Base-by-base conservation (phyloP, 495 filamentous ascomycete species). In the Penicillium egyptiacum region DNA sequence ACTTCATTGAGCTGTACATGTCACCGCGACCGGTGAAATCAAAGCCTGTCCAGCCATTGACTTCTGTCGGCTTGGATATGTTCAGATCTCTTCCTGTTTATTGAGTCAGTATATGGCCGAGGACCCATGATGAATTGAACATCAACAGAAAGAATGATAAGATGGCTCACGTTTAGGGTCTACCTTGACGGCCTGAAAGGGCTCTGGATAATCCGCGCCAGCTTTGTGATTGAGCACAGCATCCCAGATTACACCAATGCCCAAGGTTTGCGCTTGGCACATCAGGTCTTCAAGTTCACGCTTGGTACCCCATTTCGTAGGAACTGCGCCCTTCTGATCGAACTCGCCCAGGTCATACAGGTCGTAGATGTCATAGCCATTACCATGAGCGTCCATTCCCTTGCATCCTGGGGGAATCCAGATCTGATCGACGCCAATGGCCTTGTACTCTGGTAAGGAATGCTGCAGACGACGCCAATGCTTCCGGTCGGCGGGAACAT, bases 341-440 rank as follows among this genome's bases (percentile, higher is more conserved):
- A 90, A 91, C 62, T 91, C 88, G 33, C 88, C 88, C 22, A 90
- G 69, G 52, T 91, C 88, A 60, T 87, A 91, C 4, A 91, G 70
- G 61, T 91, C 87, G 55, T 91, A 90, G 62, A 88, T 80, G 67
- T 90, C 88, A 64, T 90, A 90, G n/a, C 88, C 88, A 61, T 88
- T 89, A 11, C 85, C 83, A 5, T 78, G 60, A 2, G 80, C 79
- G 39, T 76, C 83, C 61, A 81, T 81, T 1, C 80, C 86, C 69
- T 90, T 92, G 71, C 88, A 90, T 53, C 80, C 88, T 0, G 88
- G 88, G 5, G 88, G 87, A 8, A 90, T 77, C 86, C 88, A 90
- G 30, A 90, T 76, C 61, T 80, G 82, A 64, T 85, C 80, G 49
- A 90, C 73, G 1, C 87, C 88, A 59, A 84, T 80, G 4, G 74